Conservation (phyloP, 2,329 filamentous ascomycete species). For the Aureobasidium namibiae region DNA sequence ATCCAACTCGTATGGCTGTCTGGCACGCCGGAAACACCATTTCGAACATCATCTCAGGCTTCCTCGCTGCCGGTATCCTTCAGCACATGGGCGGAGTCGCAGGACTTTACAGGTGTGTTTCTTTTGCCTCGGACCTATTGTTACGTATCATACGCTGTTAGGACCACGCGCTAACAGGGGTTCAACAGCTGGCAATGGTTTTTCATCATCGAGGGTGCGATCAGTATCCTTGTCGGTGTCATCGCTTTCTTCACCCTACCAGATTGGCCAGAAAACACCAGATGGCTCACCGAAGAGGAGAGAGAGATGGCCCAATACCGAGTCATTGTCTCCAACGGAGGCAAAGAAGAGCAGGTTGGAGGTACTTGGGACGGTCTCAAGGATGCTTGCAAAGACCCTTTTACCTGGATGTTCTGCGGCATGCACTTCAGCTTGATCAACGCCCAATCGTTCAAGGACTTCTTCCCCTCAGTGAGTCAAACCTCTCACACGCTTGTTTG, state of each 20-base stretch:
- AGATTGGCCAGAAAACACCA: slow-evolving; percentile 45
- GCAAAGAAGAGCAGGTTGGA: slow-evolving; percentile 32
- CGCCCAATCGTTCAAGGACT: slow-evolving; percentile 27
- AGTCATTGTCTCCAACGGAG: slow-evolving; percentile 24
- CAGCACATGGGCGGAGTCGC: slow-evolving; percentile 24
- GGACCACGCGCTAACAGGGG: not conserved
- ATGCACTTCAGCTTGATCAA: slow-evolving; percentile 33
- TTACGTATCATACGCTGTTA: not conserved
- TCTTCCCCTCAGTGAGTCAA: slow-evolving; percentile 24
- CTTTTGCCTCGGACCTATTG: not conserved
- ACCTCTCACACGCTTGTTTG: not conserved
- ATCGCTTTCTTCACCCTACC: not conserved
- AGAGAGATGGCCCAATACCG: slow-evolving; percentile 40
- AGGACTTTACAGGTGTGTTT: slow-evolving; percentile 27
- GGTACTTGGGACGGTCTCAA: slow-evolving; percentile 33
- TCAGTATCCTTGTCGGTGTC: slow-evolving; percentile 21
- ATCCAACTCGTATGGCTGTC: slow-evolving; percentile 37
- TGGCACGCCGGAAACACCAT: slow-evolving; percentile 23
- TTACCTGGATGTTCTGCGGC: slow-evolving; percentile 33
- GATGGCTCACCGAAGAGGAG: slow-evolving; percentile 45
- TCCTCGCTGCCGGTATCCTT: slow-evolving; percentile 1
- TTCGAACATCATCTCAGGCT: not conserved
- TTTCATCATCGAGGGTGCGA: slow-evolving; percentile 34
- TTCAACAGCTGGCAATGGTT: slow-evolving; percentile 30
- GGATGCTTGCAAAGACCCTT: slow-evolving; percentile 28